Evolutionary conservation across 2,329 filamentous ascomycete genomes (phyloP), one percentile per base, ranked within the genome.

Genomic region (Aspergillus pseudoterreus): DNA sequence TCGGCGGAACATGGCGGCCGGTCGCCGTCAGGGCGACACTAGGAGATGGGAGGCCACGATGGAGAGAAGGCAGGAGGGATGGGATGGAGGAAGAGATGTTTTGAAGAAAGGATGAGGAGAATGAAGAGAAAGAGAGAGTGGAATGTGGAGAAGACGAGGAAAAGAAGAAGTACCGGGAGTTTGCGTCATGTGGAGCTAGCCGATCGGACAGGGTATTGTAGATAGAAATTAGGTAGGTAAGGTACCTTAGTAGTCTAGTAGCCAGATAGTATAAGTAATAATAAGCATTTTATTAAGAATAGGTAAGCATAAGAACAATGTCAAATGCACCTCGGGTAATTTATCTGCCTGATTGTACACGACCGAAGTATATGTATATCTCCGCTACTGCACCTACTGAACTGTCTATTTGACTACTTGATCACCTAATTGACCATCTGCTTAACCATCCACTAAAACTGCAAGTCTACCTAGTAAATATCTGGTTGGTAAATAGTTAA

Each of bases 1-100:
- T 60, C 69, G 70, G 51, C 65, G 63, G 57, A 74, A 74, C 71
- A 74, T 74, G 57, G 50, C 50, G 43, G 30, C 36, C 45, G 50
- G 54, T 45, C 48, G 50, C 53, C 49, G 41, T 33, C 27, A 35
- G 51, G 53, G 49, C 33, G 54, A 55, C 47, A 55, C 50, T 19
- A 45, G 27, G 11, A 14, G 30, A 47, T 9, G 9, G 44, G 30
- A n/a, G n/a, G 27, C 43, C n/a, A 45, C 30, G 43, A 21, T 19
- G 30, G 32, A 15, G 22, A n/a, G 30, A 33, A 19, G 45, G 27
- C 32, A 47, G n/a, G 15, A 32, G 43, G 22, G 21, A 32, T 12
- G 43, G 19, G 24, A 45, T 15, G 43, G 39, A 43, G 42, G 45
- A 38, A 22, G 35, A 17, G 14, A 22, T 27, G 19, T 24, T 27